A percentile compares a stretch with the other conserved stretches of the same genome.
Evolutionary conservation across 768 basidiomycete species (phyloP).

Genomic region (Russula lepida): DNA sequence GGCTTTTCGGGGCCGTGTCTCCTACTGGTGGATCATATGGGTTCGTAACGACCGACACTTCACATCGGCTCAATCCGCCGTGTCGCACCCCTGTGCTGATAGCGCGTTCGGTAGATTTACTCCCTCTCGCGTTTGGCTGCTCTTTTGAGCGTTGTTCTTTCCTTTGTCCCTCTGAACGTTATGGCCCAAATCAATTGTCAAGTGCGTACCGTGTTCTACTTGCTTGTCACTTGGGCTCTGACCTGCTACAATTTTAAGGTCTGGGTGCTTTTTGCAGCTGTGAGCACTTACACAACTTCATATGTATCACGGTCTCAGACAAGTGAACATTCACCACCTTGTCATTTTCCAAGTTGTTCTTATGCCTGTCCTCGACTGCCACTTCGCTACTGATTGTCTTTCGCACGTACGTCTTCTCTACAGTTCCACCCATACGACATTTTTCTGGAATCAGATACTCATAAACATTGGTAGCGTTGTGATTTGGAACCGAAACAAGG

Average conservation of each 20-base stretch:
- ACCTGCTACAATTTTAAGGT: neutral
- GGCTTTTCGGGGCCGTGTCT: too few species aligned
- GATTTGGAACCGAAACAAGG: neutral
- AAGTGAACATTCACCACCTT: neutral
- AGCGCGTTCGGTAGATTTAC: neutral
- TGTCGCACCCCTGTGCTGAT: too few species aligned
- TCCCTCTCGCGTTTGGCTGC: neutral
- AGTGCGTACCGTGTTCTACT: neutral
- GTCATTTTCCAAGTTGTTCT: neutral
- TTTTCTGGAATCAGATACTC: neutral
- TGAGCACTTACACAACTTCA: neutral
- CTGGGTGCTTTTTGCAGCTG: neutral
- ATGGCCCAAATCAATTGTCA: neutral
- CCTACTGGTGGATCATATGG: too few species aligned
- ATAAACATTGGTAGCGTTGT: neutral
- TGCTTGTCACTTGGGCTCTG: neutral
- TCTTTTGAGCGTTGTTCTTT: neutral
- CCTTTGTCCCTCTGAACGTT: neutral
- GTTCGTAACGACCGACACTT: too few species aligned
- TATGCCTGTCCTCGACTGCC: neutral
- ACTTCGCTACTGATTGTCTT: neutral
- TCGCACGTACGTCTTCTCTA: neutral
- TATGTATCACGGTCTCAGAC: neutral
- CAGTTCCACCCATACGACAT: neutral
- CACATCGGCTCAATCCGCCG: neutral